These are phyloP conservation scores for Saccharomycodes ludwigii DNA, from an alignment of 805 yeast genomes.

Conservation along the genomic window DNA sequence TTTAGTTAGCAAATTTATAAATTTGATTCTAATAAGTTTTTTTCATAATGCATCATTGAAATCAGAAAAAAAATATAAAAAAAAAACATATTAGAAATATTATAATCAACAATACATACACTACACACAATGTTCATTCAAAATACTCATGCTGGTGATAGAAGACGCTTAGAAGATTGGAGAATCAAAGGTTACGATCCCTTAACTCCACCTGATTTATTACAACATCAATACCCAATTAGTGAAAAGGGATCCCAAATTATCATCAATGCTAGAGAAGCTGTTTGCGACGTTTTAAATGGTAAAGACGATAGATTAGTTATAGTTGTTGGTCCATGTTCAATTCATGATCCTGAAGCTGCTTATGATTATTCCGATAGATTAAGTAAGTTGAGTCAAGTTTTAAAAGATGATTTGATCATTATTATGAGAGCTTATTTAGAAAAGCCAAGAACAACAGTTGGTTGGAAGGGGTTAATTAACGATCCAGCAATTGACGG, in stretches of 20 bases:
- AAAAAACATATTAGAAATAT: too few relatives aligned
- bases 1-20: too few relatives aligned
- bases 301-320: conserved; percentile 74
- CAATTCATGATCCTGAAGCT: conserved; percentile 82
- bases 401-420: conserved; percentile 62
- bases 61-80: too few relatives aligned
- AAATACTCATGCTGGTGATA: conserved; percentile 77
- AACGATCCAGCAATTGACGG: conserved; percentile 94
- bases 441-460: conserved; percentile 97
- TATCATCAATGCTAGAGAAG: conserved; percentile 66
- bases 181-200: conserved; percentile 87
- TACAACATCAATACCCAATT: conserved; percentile 76
- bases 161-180: conserved; percentile 65
- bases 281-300: conserved; percentile 55
- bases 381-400: conserved; percentile 54
- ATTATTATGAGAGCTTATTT: conserved; percentile 95
- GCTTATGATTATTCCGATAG: conserved; percentile 79
- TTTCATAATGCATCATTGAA: too few relatives aligned
- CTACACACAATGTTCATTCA: conserved; percentile 67
- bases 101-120: too few relatives aligned
- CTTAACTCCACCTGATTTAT: conserved; percentile 84
- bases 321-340: conserved; percentile 93
- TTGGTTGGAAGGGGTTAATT: conserved; percentile 97
- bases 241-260: conserved; percentile 44
- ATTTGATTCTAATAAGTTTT: too few relatives aligned